A percentile compares a stretch with the other conserved stretches of the same genome.
Conservation (phyloP, 2,329 filamentous ascomycete species). For the Fusarium albosuccineum region DNA sequence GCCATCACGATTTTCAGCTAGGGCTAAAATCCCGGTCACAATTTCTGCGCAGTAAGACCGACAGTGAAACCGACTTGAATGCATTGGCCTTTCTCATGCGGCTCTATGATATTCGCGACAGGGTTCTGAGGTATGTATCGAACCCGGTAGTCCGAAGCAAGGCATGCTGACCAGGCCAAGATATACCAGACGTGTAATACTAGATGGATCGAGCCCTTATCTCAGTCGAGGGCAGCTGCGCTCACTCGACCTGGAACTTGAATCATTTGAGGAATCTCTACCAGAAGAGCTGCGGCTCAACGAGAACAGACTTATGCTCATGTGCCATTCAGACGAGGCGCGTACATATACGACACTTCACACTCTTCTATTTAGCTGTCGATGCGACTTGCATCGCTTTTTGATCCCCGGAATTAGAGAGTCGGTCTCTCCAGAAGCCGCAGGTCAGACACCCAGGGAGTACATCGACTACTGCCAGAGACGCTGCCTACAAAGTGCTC, state of each 20-base stretch:
- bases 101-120: conserved; percentile 40
- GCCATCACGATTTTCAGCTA: conserved; percentile 44
- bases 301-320: conserved; percentile 36
- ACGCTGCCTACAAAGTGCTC: conserved; percentile 17
- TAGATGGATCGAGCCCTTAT: conserved; percentile 31
- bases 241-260: conserved; percentile 36
- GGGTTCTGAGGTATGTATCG: conserved; percentile 33
- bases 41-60: conserved; percentile 20
- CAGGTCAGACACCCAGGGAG: conserved; percentile 20
- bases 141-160: rapidly evolving
- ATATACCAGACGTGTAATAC: conserved; percentile 37
- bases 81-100: conserved; percentile 36
- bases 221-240: conserved; percentile 28
- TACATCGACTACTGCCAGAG: conserved; percentile 39
- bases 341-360: conserved; percentile 38
- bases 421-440: conserved; percentile 26
- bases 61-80: conserved; percentile 28
- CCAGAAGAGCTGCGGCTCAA: conserved; percentile 40
- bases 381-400: conserved; percentile 46
- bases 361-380: conserved; percentile 30
- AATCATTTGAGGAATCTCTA: conserved; percentile 26
- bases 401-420: conserved; percentile 45
- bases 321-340: conserved; percentile 43
- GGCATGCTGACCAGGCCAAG: background rate
- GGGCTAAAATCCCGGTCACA: conserved; percentile 35